Base-by-base conservation (phyloP, 1,284 basidiomycete genomes). In the Xerocomus tenax region DNA sequence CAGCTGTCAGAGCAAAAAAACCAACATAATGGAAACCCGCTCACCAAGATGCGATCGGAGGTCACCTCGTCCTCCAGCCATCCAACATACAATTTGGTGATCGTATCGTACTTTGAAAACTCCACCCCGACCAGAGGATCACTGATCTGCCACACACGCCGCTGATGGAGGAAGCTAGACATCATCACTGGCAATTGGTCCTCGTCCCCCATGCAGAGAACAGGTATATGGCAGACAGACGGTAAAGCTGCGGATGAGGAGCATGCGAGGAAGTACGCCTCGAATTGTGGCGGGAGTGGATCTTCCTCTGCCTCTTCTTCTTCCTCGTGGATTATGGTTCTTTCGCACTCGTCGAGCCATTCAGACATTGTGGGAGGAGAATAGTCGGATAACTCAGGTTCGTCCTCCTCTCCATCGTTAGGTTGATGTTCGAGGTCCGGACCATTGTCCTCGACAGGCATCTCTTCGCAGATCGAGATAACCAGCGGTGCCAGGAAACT, bases 81-180 rank as follows among this genome's bases (percentile, higher is more conserved):
- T 42, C 26, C 44, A 4, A 45, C 25, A 19, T 36, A 45, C 12
- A 45, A 15, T 6, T 8, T 38, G 46, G 55, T 55, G 5, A 23
- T n/a, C 7, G 47, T 42, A 5, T 35, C 40, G 35, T 54, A 55
- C 29, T 55, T 55, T 25, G 53, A 54, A 32, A 55, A 46, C 16
- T 42, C 47, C 10, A 54, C 12, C 5, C 47, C 53, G 7, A 55
- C 34, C 7, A 45, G 23, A 5, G 43, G 43, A 26, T 45, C 32
- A 13, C 15, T 7, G 50, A 42, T 53, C 36, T 12, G 23, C 52
- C 52, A 54, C 16, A 54, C 36, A 8, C 45, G 42, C 21, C 52
- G 45, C 28, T 54, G 52, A 7, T 54, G 54, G 7, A 50, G 52
- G 25, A 54, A 26, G 23, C 46, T 51, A 19, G 42, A 54, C 53